These are phyloP conservation scores for Rubia yunnanensis DNA, from an alignment of 257 asterid species.

Conservation along the genomic window DNA sequence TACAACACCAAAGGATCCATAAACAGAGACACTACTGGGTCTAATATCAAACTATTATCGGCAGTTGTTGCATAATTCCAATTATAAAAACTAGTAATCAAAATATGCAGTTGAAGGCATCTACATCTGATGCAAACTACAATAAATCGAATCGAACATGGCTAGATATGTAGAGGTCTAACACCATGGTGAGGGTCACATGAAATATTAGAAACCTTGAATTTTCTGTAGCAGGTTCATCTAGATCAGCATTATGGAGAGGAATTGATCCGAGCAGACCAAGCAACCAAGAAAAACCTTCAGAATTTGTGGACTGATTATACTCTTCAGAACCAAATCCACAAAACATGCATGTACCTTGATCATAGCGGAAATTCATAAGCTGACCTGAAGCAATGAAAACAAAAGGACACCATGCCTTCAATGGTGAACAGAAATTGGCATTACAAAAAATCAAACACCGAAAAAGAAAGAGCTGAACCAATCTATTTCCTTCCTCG, in stretches of 20 bases:
- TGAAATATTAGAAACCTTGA: conserved; percentile 45
- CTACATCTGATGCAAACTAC: background rate
- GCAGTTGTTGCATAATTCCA: background rate
- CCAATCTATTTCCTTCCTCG: background rate
- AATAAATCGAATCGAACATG: background rate
- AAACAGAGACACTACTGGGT: background rate
- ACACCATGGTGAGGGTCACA: background rate
- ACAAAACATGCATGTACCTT: conserved; percentile 51
- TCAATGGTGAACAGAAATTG: conserved; percentile 10
- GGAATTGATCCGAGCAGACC: conserved; percentile 90
- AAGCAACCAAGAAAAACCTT: conserved; percentile 76
- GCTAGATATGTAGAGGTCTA: background rate
- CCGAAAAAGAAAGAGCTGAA: background rate
- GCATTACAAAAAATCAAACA: background rate
- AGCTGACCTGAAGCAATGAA: conserved; percentile 46
- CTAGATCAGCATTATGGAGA: conserved; percentile 51
- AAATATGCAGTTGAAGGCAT: background rate
- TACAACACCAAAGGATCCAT: too few species aligned
- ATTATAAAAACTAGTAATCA: background rate
- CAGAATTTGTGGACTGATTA: conserved; percentile 69
- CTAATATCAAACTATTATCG: background rate
- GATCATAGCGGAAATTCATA: conserved; percentile 52
- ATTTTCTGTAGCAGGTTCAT: conserved; percentile 46
- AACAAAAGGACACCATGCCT: conserved; percentile 10
- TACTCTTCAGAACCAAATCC: conserved; percentile 49